Conservation (phyloP, 2,329 filamentous ascomycete species). For the Berkeleyomyces rouxiae region DNA sequence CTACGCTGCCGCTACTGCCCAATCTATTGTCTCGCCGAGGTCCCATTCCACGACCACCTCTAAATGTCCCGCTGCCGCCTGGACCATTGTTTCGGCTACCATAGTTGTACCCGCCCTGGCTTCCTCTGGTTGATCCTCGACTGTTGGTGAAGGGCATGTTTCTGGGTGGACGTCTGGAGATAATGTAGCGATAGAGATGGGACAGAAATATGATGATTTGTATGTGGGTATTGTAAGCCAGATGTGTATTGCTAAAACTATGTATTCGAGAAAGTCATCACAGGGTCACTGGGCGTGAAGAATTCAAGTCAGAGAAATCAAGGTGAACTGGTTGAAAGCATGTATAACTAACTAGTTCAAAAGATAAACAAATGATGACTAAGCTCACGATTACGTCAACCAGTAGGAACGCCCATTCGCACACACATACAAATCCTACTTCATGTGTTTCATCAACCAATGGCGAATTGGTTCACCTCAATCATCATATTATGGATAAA, state of each 20-base stretch:
- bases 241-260: neutral
- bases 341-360: too few relatives aligned
- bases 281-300: too few relatives aligned
- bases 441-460: neutral
- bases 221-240: too few relatives aligned
- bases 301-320: too few relatives aligned
- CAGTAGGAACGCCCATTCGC: too few relatives aligned
- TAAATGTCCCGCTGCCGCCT: neutral
- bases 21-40: slow-evolving; percentile 4
- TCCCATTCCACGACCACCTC: neutral
- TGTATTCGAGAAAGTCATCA: neutral
- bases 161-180: neutral
- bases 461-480: neutral
- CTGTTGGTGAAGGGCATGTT: neutral
- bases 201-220: neutral
- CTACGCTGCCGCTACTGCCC: neutral
- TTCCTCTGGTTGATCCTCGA: neutral
- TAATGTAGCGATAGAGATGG: neutral
- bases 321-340: too few relatives aligned
- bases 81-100: neutral
- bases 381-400: too few relatives aligned
- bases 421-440: neutral
- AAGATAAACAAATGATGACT: too few relatives aligned
- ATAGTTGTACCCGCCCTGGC: neutral
- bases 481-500: neutral